Conservation (phyloP, 306 rosid genomes). For the Corylus americana region DNA sequence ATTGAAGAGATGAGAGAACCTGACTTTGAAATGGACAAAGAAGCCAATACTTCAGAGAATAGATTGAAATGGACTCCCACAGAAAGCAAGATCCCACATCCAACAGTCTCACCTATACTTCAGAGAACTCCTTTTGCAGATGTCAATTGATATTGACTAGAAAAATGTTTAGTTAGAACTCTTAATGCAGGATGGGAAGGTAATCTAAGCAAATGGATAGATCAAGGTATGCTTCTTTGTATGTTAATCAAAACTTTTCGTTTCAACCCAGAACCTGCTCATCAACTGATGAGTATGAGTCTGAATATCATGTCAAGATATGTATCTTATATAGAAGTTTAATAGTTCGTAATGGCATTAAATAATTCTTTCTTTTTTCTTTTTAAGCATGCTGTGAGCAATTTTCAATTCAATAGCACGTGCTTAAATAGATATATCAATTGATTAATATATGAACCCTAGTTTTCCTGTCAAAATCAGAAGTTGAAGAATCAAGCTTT, state of each 20-base stretch:
- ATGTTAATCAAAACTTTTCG: background rate
- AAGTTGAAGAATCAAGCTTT: no score
- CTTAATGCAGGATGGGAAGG: no score
- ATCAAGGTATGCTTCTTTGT: background rate
- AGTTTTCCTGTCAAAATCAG: no score
- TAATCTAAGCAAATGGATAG: background rate
- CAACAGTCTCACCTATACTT: constrained; percentile 31
- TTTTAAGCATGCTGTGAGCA: background rate
- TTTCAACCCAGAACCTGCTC: constrained; percentile 28
- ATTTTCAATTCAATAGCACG: no score
- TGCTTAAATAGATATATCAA: no score
- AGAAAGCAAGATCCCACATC: constrained; percentile 55
- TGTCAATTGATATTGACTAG: constrained; percentile 41
- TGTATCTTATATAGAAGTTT: background rate
- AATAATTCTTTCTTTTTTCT: background rate
- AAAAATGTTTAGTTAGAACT: background rate
- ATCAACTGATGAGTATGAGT: constrained; percentile 56
- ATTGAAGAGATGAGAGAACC: constrained; percentile 77
- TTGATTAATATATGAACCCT: no score
- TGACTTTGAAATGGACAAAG: constrained; percentile 25
- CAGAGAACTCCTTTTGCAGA: constrained; percentile 68
- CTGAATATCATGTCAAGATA: background rate
- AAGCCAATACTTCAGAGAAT: constrained; percentile 35
- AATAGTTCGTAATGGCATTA: background rate
- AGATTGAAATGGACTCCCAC: constrained; percentile 31